Evolutionary conservation across 768 basidiomycete genomes (phyloP), one percentile per base, ranked within the genome.

Genomic region (Leccinum disarticulatum): DNA sequence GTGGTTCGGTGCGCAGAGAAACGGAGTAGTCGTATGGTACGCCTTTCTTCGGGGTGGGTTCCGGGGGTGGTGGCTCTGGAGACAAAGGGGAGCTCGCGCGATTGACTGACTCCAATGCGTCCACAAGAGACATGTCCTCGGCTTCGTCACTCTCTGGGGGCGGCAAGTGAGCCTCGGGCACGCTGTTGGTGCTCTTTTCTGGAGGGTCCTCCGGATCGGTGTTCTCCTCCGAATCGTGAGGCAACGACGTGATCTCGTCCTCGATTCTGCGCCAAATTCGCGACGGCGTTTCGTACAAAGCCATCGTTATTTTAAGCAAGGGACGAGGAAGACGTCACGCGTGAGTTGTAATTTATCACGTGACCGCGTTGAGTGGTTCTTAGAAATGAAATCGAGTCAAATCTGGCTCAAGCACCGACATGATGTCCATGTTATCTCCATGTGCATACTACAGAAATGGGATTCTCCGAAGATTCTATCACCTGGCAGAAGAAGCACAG

Each of bases 181-280:
- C 76, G 61, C 81, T 86, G 27, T 79, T 78, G 56, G 74, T 80
- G 56, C 81, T 83, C 58, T 73, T 76, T 54, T 72, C 74, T 3
- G 71, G 74, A 19, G 73, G 74, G 13, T 76, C 77, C 36, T 75
- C 76, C 8, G 74, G 72, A 27, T 74, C 74, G 30, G 74, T 76
- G 60, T 73, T 72, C 54, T 73, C 73, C 36, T 73, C 75, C 14
- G 64, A 54, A 41, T 64, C 64, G 56, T 74, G 73, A 10, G 83
- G 81, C 27, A 84, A 69, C 0, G 85, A 84, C 13, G 85, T 80
- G 54, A 88, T 84, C 60, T 85, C 83, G 64, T 91, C 87, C 71
- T 93, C 85, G 54, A 94, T 92, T 50, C 92, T 83, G 30, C 91
- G 82, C 88, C 87, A 90, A 68, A 94, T 86, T 48, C 91, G 80